A percentile compares a stretch with the other conserved stretches of the same genome.
phyloP scores from a whole-genome alignment of 2,329 filamentous ascomycete species.

The Colletotrichum sp. region DNA sequence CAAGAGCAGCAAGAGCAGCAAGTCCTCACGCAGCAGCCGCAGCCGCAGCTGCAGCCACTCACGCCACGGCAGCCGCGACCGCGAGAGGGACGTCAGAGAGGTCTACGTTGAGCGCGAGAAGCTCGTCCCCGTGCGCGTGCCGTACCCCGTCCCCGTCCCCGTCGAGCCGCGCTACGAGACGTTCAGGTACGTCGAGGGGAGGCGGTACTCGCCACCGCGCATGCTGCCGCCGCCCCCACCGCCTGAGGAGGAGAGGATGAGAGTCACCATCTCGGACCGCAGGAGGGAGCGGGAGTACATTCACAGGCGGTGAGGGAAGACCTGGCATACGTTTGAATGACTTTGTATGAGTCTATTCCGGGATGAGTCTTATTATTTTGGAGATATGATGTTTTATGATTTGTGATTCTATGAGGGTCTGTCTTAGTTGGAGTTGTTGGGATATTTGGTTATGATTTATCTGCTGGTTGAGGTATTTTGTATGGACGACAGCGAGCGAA shows the following conservation, averaged over 20 bases:
- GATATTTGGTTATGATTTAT: neutral
- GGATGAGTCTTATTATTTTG: neutral
- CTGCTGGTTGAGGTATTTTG: neutral
- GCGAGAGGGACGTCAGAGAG: constrained; percentile 33
- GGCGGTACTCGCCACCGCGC: constrained; percentile 39
- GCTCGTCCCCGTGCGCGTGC: constrained; percentile 46
- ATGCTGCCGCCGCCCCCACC: constrained; percentile 31
- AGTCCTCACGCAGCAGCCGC: constrained; percentile 27
- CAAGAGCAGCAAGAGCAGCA: constrained; percentile 21
- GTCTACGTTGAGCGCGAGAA: constrained; percentile 59
- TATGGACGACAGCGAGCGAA: neutral
- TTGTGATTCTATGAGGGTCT: neutral
- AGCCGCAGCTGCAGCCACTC: constrained; percentile 29
- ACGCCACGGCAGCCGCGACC: constrained; percentile 24
- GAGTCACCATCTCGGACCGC: constrained; percentile 38
- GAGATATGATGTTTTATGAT: neutral
- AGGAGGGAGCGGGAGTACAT: constrained; percentile 35
- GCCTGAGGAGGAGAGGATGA: constrained; percentile 33
- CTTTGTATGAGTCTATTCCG: neutral
- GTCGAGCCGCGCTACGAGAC: constrained; percentile 48
- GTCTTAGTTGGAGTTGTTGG: neutral
- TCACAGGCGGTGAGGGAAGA: neutral
- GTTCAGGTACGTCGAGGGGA: constrained; percentile 58
- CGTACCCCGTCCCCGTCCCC: constrained; percentile 42
- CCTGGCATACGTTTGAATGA: neutral